A percentile compares a stretch with the other conserved stretches of the same genome.
Conservation (phyloP, 345 rosid species). For the Luvunga scandens region DNA sequence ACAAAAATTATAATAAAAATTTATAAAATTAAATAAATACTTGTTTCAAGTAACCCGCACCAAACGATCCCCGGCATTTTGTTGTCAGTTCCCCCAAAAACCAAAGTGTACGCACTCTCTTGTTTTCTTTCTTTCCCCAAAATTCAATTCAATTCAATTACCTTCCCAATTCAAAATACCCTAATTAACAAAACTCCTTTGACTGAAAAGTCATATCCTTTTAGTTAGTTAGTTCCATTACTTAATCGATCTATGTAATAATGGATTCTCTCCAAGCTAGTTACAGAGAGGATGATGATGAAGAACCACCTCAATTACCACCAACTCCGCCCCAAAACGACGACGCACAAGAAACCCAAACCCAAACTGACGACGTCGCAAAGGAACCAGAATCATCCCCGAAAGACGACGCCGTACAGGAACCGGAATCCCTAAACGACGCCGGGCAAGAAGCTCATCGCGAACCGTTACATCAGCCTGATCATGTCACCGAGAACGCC, state of each 20-base stretch:
- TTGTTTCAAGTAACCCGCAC: no score
- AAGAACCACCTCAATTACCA: conserved; percentile 11
- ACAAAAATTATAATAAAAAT: no score
- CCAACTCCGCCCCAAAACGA: neutral
- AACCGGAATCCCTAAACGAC: conserved; percentile 35
- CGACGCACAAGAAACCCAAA: neutral
- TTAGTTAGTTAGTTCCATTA: neutral
- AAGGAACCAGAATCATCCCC: neutral
- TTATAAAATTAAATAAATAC: no score
- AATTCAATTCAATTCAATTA: no score
- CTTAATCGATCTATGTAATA: neutral
- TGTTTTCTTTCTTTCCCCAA: no score
- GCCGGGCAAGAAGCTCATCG: neutral
- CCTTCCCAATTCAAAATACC: neutral
- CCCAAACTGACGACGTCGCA: neutral
- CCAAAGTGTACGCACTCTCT: no score
- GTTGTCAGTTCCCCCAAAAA: no score
- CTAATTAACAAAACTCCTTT: neutral
- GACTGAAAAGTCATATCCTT: neutral
- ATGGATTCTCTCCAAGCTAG: conserved; percentile 57
- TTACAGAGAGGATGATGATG: conserved; percentile 31
- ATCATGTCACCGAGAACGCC: conserved; percentile 59
- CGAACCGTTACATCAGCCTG: neutral
- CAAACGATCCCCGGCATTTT: no score
- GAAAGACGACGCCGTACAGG: neutral